phyloP scores from a whole-genome alignment of 2,329 filamentous ascomycete genomes.

The Corynespora cassiicola region DNA sequence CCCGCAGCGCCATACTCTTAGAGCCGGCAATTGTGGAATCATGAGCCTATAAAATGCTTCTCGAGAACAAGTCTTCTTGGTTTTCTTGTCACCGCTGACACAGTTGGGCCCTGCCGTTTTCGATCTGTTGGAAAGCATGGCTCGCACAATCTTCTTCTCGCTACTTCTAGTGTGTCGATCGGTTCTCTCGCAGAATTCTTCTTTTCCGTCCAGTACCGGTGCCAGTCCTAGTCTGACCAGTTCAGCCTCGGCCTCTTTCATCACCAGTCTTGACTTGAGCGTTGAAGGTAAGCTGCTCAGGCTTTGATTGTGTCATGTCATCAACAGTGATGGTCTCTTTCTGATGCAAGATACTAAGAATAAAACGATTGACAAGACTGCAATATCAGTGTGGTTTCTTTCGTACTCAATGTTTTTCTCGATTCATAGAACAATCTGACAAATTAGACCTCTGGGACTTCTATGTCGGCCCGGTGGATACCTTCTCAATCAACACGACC shows the following conservation, averaged over 20 bases:
- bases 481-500: slow-evolving; percentile 26
- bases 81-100: too few relatives aligned
- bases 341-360: too few relatives aligned
- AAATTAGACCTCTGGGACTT: slow-evolving; percentile 24
- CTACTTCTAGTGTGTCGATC: background rate
- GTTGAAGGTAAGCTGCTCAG: slow-evolving; percentile 14
- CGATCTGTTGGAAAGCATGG: slow-evolving; percentile 1
- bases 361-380: too few relatives aligned
- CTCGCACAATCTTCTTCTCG: slow-evolving; percentile 1
- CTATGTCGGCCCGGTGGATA: slow-evolving; percentile 26
- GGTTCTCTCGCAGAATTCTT: slow-evolving; percentile 10
- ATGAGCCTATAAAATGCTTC: slow-evolving; percentile 3
- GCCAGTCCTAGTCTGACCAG: slow-evolving; percentile 8
- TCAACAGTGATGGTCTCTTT: too few relatives aligned
- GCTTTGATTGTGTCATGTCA: too few relatives aligned
- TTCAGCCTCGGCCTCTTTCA: slow-evolving; percentile 11
- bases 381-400: too few relatives aligned
- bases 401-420: background rate
- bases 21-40: slow-evolving; percentile 3
- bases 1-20: slow-evolving; percentile 11
- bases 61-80: slow-evolving; percentile 7
- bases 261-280: slow-evolving; percentile 15
- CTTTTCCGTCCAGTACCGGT: slow-evolving; percentile 7
- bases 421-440: background rate
- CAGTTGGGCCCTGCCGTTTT: too few relatives aligned